Percentiles rank a stretch among this genome's conserved stretches.
These are phyloP conservation scores for Heliamphora exappendiculata DNA, from an alignment of 148 eudicot genomes.

Conservation along the genomic window DNA sequence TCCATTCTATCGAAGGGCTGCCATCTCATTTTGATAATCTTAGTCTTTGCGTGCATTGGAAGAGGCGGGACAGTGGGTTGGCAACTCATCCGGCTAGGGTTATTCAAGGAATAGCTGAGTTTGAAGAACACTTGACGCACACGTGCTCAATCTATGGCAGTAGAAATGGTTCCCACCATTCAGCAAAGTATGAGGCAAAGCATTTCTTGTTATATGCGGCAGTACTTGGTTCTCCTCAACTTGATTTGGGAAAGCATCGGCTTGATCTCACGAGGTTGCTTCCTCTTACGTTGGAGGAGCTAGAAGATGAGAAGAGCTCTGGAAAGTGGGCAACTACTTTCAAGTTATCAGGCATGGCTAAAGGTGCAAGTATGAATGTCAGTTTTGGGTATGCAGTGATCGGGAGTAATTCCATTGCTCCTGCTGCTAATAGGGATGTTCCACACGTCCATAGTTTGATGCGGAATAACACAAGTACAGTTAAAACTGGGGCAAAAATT, in stretches of 20 bases:
- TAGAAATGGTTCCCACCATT: conserved; percentile 55
- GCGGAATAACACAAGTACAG: conserved; percentile 17
- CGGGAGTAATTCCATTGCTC: conserved; percentile 26
- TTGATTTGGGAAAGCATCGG: conserved; percentile 76
- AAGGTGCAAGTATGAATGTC: conserved; percentile 80
- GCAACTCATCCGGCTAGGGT: conserved; percentile 57
- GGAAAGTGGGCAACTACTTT: conserved; percentile 87
- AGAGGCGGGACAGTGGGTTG: conserved; percentile 65
- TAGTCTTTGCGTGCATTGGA: conserved; percentile 69
- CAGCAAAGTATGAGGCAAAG: conserved; percentile 72
- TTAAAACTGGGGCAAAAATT: conserved; percentile 16
- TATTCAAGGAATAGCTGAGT: conserved; percentile 53
- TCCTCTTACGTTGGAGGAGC: conserved; percentile 70
- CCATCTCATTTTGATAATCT: conserved; percentile 43
- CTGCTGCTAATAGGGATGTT: conserved; percentile 35
- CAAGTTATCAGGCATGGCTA: conserved; percentile 74
- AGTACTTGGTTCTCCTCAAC: conserved; percentile 33
- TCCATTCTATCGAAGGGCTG: conserved; percentile 68
- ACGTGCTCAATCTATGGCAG: conserved; percentile 65
- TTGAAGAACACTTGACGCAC: conserved; percentile 54
- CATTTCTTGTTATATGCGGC: conserved; percentile 61
- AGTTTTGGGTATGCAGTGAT: conserved; percentile 73
- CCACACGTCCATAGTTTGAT: conserved; percentile 32
- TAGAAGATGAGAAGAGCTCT: conserved; percentile 81
- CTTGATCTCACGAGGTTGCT: conserved; percentile 70